Evolutionary conservation across 2,329 filamentous ascomycete species (phyloP), one percentile per base, ranked within the genome.

Genomic region (Phoma sp.): DNA sequence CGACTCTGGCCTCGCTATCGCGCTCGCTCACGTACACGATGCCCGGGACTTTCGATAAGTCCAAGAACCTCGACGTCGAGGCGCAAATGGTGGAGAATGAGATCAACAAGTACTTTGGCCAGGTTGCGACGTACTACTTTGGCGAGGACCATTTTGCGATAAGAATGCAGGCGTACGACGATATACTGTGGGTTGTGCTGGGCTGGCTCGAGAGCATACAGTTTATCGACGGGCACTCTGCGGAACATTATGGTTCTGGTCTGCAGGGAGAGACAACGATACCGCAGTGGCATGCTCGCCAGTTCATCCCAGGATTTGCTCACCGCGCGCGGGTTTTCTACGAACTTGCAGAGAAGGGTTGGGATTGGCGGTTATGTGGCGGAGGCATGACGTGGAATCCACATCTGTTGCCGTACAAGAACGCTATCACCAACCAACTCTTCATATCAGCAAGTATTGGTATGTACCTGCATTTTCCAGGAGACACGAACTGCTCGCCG

Each of bases 301-400:
- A 89, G 65, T 96, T 92, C 80, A 82, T 85, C 22, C 83, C 86
- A 1, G 83, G 88, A 0, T 97, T 95, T 72, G 88, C 93, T 1
- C 91, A 96, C 69, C 86, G 94, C 37, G 88, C 92, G 0, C 86
- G 90, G 38, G 78, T 95, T 13, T 97, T 97, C 76, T 96, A 93
- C 83, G 89, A 93, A 27, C 78, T 96, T 33, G 90, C 91, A 5
- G 83, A 85, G 5, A 78, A 82, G 10, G 92, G 94, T 5, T 98
- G 93, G 92, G 90, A 96, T 69, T 89, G 85, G 21, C 82, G 81
- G 22, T 82, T 96, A 5, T 98, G 94, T 67, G 84, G 84, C 4
- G 94, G 94, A 21, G 94, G 94, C 39, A 96, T 98, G 90, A 84
- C 87, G 13, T 98, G 94, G 94, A 96, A 90, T 63, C 91, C 91